Percentiles rank a stretch among this genome's conserved stretches.
These are phyloP conservation scores for Senecio squalidus DNA, from an alignment of 140 eudicot genomes.

Conservation along the genomic window DNA sequence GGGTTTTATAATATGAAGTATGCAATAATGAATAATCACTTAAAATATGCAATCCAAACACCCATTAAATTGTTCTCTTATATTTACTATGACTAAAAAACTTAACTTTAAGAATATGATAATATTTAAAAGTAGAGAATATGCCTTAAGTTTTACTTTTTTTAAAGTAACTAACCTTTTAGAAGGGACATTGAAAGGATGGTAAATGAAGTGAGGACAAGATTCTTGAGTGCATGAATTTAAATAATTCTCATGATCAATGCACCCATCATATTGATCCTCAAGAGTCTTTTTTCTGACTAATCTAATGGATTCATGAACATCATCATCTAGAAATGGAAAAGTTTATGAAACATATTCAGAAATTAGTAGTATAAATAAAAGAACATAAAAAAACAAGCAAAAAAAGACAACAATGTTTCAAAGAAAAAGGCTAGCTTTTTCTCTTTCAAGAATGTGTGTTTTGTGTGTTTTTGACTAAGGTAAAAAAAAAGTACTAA, in stretches of 20 bases:
- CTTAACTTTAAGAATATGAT: too few species aligned
- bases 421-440: constrained; percentile 20
- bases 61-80: too few species aligned
- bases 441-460: constrained; percentile 25
- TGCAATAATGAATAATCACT: too few species aligned
- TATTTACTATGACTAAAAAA: too few species aligned
- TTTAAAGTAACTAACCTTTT: constrained; percentile 18
- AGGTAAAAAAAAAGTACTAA: constrained; percentile 4
- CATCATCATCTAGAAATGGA: constrained; percentile 28
- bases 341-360: constrained; percentile 14
- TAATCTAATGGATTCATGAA: constrained; percentile 16
- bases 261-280: constrained; percentile 27
- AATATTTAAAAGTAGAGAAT: too few species aligned
- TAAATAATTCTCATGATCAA: constrained; percentile 28
- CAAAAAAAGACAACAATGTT: constrained; percentile 27
- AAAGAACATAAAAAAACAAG: constrained; percentile 27
- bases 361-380: constrained; percentile 12
- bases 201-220: constrained; percentile 21
- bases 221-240: constrained; percentile 31
- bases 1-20: too few species aligned
- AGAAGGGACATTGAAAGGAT: constrained; percentile 24
- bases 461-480: constrained; percentile 28
- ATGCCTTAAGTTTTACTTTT: too few species aligned
- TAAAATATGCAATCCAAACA: too few species aligned
- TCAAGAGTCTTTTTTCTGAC: constrained; percentile 19